Percentiles rank a stretch among this genome's conserved stretches.
phyloP scores from a whole-genome alignment of 23 red algal species.

The Gracilaria vermiculophylla region DNA sequence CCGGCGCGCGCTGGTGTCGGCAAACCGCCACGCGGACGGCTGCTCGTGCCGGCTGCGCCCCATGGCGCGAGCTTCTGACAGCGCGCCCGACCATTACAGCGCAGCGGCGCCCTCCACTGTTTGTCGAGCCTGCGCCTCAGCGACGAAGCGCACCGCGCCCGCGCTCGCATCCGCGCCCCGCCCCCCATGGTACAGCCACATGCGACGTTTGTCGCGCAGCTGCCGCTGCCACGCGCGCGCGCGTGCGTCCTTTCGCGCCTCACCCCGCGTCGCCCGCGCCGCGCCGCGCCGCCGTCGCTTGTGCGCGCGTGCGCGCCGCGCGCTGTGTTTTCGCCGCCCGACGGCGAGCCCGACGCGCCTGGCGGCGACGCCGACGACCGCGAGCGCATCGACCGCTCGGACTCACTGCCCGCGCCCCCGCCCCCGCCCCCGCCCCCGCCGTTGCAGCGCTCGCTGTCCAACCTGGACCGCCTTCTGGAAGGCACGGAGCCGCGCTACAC shows the following conservation, averaged over 20 bases:
- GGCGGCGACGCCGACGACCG: neutral
- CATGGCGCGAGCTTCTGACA: too few relatives aligned
- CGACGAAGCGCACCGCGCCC: neutral
- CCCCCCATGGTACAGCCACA: neutral
- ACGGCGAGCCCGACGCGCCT: neutral
- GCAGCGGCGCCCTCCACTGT: too few relatives aligned
- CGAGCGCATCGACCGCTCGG: neutral
- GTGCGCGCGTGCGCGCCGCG: neutral
- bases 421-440: neutral
- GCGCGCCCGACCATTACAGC: too few relatives aligned
- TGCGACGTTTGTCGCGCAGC: slow-evolving; percentile 7
- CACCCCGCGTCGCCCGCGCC: slow-evolving; percentile 4
- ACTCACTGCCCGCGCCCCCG: neutral
- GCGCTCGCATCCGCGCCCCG: neutral
- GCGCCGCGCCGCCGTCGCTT: neutral
- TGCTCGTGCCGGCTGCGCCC: too few relatives aligned
- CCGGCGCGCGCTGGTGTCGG: too few relatives aligned
- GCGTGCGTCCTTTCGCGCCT: neutral
- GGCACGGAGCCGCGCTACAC: slow-evolving; percentile 31
- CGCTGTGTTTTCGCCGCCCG: neutral
- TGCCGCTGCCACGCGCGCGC: neutral
- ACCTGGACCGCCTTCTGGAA: slow-evolving; percentile 39
- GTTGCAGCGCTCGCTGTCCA: neutral
- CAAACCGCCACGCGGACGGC: neutral
- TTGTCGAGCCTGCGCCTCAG: too few relatives aligned